These are phyloP conservation scores for Magnolia sinica DNA, from an alignment of 164 flowering plant genomes.

Conservation along the genomic window DNA sequence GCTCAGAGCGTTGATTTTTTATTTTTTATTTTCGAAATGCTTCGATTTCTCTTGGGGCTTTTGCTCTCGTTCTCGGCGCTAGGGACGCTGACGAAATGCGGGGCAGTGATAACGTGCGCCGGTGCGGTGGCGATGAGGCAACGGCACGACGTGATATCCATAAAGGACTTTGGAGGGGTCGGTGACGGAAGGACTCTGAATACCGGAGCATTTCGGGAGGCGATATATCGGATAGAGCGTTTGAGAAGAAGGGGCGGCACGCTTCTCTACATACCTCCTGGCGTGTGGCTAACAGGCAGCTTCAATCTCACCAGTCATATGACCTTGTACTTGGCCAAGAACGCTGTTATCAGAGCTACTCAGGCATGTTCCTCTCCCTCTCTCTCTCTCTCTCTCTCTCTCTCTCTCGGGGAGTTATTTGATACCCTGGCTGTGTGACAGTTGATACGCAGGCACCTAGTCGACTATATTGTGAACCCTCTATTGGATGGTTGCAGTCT, in stretches of 20 bases:
- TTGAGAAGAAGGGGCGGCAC: conserved; percentile 80
- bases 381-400: neutral
- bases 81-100: conserved; percentile 1
- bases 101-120: conserved; percentile 53
- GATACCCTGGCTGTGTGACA: no score
- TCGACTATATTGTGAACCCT: no score
- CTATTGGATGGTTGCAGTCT: no score
- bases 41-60: neutral
- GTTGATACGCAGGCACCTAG: no score
- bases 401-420: no score
- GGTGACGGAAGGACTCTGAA: conserved; percentile 87
- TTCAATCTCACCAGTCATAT: conserved; percentile 88
- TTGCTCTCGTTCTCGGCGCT: conserved; percentile 13
- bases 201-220: conserved; percentile 75
- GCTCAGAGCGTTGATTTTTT: neutral
- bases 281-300: conserved; percentile 76
- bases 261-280: conserved; percentile 76
- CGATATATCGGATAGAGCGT: conserved; percentile 77
- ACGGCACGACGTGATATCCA: conserved; percentile 64
- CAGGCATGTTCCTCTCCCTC: conserved; percentile 36
- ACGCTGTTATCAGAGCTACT: conserved; percentile 82
- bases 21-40: conserved; percentile 8
- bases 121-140: conserved; percentile 65
- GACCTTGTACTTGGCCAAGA: conserved; percentile 83
- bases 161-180: conserved; percentile 82